These are phyloP conservation scores for Millerozyma miso DNA, from an alignment of 805 yeast species.

Conservation along the genomic window DNA sequence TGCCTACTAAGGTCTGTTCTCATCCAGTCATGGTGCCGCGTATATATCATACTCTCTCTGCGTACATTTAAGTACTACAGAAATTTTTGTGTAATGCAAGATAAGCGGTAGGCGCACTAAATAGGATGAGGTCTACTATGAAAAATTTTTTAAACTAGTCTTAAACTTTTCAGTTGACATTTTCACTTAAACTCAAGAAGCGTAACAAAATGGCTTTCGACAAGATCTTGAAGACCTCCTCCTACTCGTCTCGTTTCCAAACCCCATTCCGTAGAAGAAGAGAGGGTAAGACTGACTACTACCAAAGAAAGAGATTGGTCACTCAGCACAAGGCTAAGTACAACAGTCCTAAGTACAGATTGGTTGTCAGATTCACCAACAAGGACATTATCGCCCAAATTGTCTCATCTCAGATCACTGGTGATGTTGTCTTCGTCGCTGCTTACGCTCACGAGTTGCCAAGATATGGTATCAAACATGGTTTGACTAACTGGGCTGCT, in stretches of 20 bases:
- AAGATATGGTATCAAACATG: slow-evolving; percentile 94
- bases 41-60: no score
- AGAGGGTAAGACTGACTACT: slow-evolving; percentile 99
- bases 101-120: no score
- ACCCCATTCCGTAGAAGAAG: slow-evolving; percentile 99
- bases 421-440: slow-evolving; percentile 93
- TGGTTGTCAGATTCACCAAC: slow-evolving; percentile 99
- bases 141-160: background rate
- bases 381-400: slow-evolving; percentile 98
- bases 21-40: no score
- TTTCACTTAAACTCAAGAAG: background rate
- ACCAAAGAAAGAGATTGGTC: slow-evolving; percentile 99
- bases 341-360: slow-evolving; percentile 99
- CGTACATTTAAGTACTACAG: no score
- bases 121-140: background rate
- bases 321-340: slow-evolving; percentile 99
- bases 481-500: slow-evolving; percentile 99
- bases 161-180: background rate
- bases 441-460: slow-evolving; percentile 99
- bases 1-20: no score
- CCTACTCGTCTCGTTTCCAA: slow-evolving; percentile 99
- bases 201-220: slow-evolving; percentile 69
- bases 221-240: slow-evolving; percentile 70
- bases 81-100: no score
- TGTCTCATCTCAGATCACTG: slow-evolving; percentile 92